Evolutionary conservation across 192 early-diverging fungal genomes (phyloP), one percentile per base, ranked within the genome.

Genomic region (Coemansia sp.): DNA sequence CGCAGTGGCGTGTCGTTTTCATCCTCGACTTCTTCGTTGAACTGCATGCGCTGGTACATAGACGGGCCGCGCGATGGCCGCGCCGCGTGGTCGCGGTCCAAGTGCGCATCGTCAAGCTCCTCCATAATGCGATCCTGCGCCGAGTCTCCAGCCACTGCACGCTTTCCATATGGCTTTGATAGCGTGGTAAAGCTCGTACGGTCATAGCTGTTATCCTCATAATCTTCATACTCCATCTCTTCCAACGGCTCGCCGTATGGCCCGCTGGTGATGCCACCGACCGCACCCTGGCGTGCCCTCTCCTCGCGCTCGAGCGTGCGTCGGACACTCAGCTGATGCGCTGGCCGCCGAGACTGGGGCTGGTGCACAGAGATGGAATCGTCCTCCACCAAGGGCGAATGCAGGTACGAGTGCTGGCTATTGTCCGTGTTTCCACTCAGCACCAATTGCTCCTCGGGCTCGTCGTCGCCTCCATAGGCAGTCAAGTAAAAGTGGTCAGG

Each of bases 11-110:
- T 78, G 44, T 75, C 73, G 61, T 71, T 74, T 17, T 83, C 75
- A 15, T 71, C 63, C 50, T 77, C 75, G 7, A 62, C 63, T 10
- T 78, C 80, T 38, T 83, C 70, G 66, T 69, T 75, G 59, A 83
- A 68, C 64, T 77, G 80, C 76, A 78, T 78, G 8, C 80, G 71
- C 73, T 83, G 80, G 64, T 83, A 83, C 67, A 72, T 70, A 22
- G 80, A 78, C 27, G 80, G 80, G 0, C 80, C 80, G 17, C 75
- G 72, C 27, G 80, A 83, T 20, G 80, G 80, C 61, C 59, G 63
- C 22, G 80, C 77, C 56, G 71, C 80, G 19, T 69, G 67, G 45
- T 83, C 76, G 60, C 76, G 76, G 55, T 83, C 76, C 59, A 66
- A 34, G 29, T 78, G 76, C 31, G 80, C 44, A 61, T 83, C 80